These are phyloP conservation scores for Paraleonurus japonicus DNA, from an alignment of 257 asterid genomes.

Conservation along the genomic window DNA sequence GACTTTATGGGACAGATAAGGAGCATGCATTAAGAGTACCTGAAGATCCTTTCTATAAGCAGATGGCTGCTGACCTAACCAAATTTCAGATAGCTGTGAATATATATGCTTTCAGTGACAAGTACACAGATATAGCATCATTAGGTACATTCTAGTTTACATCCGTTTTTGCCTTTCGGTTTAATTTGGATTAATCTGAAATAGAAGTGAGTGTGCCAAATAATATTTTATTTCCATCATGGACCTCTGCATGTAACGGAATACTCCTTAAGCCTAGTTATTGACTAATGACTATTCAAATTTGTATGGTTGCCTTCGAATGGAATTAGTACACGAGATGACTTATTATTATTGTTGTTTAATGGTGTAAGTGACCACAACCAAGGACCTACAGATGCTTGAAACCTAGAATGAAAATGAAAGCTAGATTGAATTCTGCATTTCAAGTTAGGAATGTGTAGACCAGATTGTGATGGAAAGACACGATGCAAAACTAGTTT, in stretches of 20 bases:
- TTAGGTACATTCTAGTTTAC: constrained; percentile 49
- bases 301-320: constrained; percentile 1
- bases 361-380: neutral
- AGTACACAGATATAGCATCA: constrained; percentile 82
- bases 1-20: constrained; percentile 84
- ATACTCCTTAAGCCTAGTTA: constrained; percentile 10
- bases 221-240: neutral
- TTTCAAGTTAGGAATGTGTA: neutral
- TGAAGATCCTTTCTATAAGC: constrained; percentile 92
- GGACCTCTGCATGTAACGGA: neutral
- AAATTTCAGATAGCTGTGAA: constrained; percentile 87
- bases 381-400: constrained; percentile 1
- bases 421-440: neutral
- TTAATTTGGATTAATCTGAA: constrained; percentile 4
- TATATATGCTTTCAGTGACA: constrained; percentile 86
- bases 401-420: neutral
- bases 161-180: neutral
- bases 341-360: neutral
- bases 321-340: neutral
- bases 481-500: constrained; percentile 1
- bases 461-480: neutral
- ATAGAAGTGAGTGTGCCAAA: neutral
- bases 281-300: neutral
- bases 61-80: constrained; percentile 97
- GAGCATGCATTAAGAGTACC: constrained; percentile 69